Evolutionary conservation across 2,329 filamentous ascomycete genomes (phyloP), one percentile per base, ranked within the genome.

Genomic region (Calonectria honghensis): DNA sequence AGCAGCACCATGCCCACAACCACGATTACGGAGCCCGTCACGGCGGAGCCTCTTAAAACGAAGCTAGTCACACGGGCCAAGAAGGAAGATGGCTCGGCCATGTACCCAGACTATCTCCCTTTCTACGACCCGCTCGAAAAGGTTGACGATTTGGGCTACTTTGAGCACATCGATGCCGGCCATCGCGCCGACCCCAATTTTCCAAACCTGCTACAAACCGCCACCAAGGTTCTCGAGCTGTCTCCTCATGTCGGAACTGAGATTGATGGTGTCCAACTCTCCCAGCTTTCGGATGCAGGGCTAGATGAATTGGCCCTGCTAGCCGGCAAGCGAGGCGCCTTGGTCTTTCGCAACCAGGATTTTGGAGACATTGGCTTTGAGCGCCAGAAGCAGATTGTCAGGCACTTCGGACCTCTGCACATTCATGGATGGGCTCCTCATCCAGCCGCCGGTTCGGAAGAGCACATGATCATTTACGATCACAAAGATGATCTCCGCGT

Each of bases 301-400:
- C 31, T 61, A 6, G 70, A 73, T 27, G 70, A 73, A 16, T 45
- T 73, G 11, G 70, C 70, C 24, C 65, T 73, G 24, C 39, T 73
- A 3, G 54, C 67, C 18, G 64, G 65, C 6, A 48, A 73, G 6
- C 54, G 70, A 10, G 70, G 70, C 4, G 66, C 68, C 18, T 13
- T 73, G 27, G 70, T 73, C 20, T 73, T 73, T 48, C 66, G 66
- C 29, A 67, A 48, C 27, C 65, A 73, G 16, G 65, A 73, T 24
- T 73, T 73, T 64, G 65, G 39, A 10, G 54, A 73, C 11, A 64
- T 69, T 48, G 65, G 70, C 2, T 73, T 73, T 35, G 52, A 64
- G 6, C 68, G 51, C 24, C 70, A 73, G 27, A 68, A 69, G 39
- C 41, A 73, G 41, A 69, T 73, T 45, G 70, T 66, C 32, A 35